Evolutionary conservation across 768 basidiomycete species (phyloP).

Genomic region (Leccinum uliginosum): DNA sequence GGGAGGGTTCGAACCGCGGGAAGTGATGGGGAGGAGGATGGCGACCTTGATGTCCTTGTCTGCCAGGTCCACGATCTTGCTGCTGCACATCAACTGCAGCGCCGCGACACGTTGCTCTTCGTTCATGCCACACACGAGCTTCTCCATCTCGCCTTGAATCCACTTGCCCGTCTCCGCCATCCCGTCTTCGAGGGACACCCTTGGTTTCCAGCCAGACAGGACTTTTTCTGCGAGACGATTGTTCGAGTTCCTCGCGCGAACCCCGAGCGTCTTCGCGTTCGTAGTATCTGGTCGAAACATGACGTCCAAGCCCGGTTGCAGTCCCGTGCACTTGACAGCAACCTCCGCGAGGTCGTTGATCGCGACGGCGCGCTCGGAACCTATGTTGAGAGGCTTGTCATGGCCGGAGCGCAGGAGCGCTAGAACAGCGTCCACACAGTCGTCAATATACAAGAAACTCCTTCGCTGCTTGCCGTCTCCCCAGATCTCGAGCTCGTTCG

Average conservation of each 20-base stretch:
- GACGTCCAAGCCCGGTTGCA: slow-evolving; percentile 25
- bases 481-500: slow-evolving; percentile 48
- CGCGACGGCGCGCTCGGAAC: slow-evolving; percentile 41
- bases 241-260: slow-evolving; percentile 49
- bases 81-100: slow-evolving; percentile 28
- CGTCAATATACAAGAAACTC: slow-evolving; percentile 53
- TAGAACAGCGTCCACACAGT: slow-evolving; percentile 49
- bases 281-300: slow-evolving; percentile 22
- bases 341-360: slow-evolving; percentile 41
- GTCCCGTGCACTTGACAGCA: slow-evolving; percentile 32
- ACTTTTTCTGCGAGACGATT: slow-evolving; percentile 33
- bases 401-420: slow-evolving; percentile 38
- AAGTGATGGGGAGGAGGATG: slow-evolving; percentile 56
- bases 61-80: slow-evolving; percentile 38
- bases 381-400: slow-evolving; percentile 43
- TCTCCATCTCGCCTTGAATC: slow-evolving; percentile 40
- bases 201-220: slow-evolving; percentile 42
- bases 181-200: slow-evolving; percentile 39
- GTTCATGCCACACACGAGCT: slow-evolving; percentile 6
- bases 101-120: slow-evolving; percentile 7
- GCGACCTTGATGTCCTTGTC: slow-evolving; percentile 39
- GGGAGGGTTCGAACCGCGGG: slow-evolving; percentile 35
- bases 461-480: slow-evolving; percentile 50
- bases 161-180: slow-evolving; percentile 45
- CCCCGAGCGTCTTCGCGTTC: slow-evolving; percentile 38